Base-by-base conservation (phyloP, 371 early-diverging fungal species). In the Furculomyces boomerangus region DNA sequence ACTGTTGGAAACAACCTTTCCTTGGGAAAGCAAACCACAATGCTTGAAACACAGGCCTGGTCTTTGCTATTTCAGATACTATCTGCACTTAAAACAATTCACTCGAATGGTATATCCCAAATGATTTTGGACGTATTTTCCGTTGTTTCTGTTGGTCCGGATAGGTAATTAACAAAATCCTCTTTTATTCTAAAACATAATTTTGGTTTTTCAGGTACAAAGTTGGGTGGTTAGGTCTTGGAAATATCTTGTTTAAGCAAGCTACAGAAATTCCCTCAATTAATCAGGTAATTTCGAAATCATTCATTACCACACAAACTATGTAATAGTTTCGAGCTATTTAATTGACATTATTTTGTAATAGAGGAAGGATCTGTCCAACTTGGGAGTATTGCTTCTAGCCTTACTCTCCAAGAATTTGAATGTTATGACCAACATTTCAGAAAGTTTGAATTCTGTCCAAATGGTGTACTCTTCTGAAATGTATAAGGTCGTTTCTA, bases 51-150 rank as follows among this genome's bases (percentile, higher is more conserved):
- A 76, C 1, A 66, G 92, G 46, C 32, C 18, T 94, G 94, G 94
- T 86, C 87, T 49, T 83, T 83, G 55, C 76, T 90, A 18, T 76
- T 80, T 16, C 96, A 93, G 61, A 67, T 95, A 0, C 71, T 84
- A 0, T 84, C 88, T 1, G 92, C 88, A 0, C 58, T 95, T 28
- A 81, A 85, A 50, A 74, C 79, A 1, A 79, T 93, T 16, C 96
- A 95, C 61, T 54, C 75, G 0, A 73, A 81, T 0, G 86, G 84
- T 1, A 72, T 93, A 7, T 85, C 90, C 0, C 83, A 81, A 24
- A 72, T 88, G 2, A 67, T 74, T 0, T 75, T 94, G 31, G 85
- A 85, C 32, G 78, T 84, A 1, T 79, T 76, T 50, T 91, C 90
- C 58, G 81, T 92, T 27, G 59, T 90, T 29, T 61, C 92, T 32